Base-by-base conservation (phyloP, 768 basidiomycete species). In the Pluteus cervinus region DNA sequence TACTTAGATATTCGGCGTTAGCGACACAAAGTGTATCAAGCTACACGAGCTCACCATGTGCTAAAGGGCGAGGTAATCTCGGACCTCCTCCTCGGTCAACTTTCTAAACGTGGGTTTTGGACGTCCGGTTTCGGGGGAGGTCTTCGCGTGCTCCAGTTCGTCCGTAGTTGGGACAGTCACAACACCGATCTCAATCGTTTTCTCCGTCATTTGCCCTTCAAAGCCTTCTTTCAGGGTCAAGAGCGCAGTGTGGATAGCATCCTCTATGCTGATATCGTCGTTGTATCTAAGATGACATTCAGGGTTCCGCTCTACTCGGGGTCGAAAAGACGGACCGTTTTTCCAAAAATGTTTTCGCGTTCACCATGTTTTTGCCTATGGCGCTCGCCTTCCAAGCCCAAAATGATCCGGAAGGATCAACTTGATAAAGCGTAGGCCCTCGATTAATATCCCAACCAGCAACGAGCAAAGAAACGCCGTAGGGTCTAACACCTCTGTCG, bases 381-480 rank as follows among this genome's bases (percentile, higher is more conserved):
- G 96, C 96, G 56, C 91, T 94, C 6, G 96, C 96, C 59, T 99
- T 99, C 96, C 96, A 99, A 21, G 96, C 94, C 96, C 96, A 99
- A 66, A 89, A 99, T 22, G 90, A 91, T 38, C 96, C 96, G 24
- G 92, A 96, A 26, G 96, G 96, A 66, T 99, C 96, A 29, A 99
- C 93, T 61, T 99, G 96, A 65, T 96, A 98, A 48, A 99, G 72
- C n/a, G 81, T 85, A 46, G 92, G 90, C 16, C 96, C 96, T n/a
- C 90, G 83, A 56, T 84, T 83, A 51, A 71, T 70, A 58, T 99
- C 96, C 85, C 87, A 99, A 30, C 96, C 96, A 14, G 94, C 94
- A 24, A 99, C 92, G 35, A 99, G 73, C 40, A 99, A 69, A 29
- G 93, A 97, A 39, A 99, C 93, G 44, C 96, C 96, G 58, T 88